Conservation (phyloP, 129 eudicot genomes). For the Helichrysum umbraculigerum region DNA sequence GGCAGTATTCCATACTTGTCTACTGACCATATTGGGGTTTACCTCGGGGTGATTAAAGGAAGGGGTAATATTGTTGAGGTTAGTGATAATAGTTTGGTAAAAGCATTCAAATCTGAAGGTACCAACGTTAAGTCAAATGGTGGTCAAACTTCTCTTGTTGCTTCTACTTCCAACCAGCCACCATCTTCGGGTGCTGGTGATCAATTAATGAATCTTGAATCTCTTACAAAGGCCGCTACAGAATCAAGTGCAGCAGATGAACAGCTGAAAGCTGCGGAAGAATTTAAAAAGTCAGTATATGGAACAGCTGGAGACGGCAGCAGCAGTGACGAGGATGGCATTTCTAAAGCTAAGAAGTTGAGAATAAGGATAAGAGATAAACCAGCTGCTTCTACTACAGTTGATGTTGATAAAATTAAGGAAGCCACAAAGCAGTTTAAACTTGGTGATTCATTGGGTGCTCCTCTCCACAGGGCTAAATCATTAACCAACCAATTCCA, state of each 20-base stretch:
- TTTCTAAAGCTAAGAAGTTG: constrained; percentile 72
- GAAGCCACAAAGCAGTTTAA: constrained; percentile 94
- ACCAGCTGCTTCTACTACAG: constrained; percentile 69
- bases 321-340: constrained; percentile 92
- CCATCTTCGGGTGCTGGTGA: constrained; percentile 43
- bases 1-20: constrained; percentile 91
- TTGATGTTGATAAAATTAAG: constrained; percentile 86
- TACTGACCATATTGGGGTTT: constrained; percentile 93
- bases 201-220: constrained; percentile 77
- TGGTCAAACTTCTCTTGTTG: constrained; percentile 39
- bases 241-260: constrained; percentile 59
- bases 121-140: constrained; percentile 49
- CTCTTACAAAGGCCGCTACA: constrained; percentile 54
- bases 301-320: constrained; percentile 78
- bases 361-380: constrained; percentile 73
- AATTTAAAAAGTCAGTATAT: constrained; percentile 72
- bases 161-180: constrained; percentile 43
- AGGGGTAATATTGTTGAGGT: constrained; percentile 90
- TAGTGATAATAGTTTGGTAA: constrained; percentile 87
- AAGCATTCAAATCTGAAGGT: constrained; percentile 59
- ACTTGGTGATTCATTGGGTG: constrained; percentile 60
- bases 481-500: constrained; percentile 66
- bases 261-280: constrained; percentile 90
- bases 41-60: constrained; percentile 84
- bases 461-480: constrained; percentile 78